Percentiles rank a stretch among this genome's conserved stretches.
Conservation (phyloP, 768 basidiomycete species). For the Chlorophyllum brunneum region DNA sequence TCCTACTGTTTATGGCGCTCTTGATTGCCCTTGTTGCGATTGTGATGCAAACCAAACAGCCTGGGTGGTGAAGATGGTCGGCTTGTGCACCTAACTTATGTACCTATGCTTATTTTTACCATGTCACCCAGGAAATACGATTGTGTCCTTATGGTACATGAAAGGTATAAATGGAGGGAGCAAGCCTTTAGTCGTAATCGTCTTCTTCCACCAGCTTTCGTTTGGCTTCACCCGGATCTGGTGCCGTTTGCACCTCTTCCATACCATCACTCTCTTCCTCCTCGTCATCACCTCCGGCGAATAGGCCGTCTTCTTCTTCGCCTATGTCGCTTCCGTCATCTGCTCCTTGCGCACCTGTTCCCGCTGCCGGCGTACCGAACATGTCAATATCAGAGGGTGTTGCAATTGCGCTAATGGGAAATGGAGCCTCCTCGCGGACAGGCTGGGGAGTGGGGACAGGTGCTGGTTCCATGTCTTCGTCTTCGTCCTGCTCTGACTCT, state of each 20-base stretch:
- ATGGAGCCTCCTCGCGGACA: constrained; percentile 41
- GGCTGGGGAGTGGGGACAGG: constrained; percentile 23
- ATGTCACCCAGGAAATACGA: constrained; percentile 12
- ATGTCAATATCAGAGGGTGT: constrained; percentile 72
- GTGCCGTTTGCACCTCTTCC: constrained; percentile 66
- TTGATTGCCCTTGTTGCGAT: constrained; percentile 41
- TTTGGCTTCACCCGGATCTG: constrained; percentile 60
- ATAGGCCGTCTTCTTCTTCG: constrained; percentile 75
- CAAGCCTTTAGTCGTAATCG: constrained; percentile 62
- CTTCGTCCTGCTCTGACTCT: constrained; percentile 42
- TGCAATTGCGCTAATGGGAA: constrained; percentile 57
- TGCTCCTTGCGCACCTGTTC: constrained; percentile 17
- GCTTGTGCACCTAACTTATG: constrained; percentile 6
- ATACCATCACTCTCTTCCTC: constrained; percentile 80
- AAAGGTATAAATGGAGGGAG: constrained; percentile 7
- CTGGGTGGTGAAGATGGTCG: constrained; percentile 5
- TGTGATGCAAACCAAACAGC: constrained; percentile 25
- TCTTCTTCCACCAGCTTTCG: constrained; percentile 84
- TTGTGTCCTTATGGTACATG: constrained; percentile 17
- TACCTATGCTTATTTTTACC: constrained; percentile 15
- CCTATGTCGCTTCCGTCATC: constrained; percentile 71
- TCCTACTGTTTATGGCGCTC: constrained; percentile 40
- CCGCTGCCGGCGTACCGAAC: constrained; percentile 41
- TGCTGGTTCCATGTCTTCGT: constrained; percentile 65
- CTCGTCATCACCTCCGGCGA: constrained; percentile 71